Evolutionary conservation across 2,329 filamentous ascomycete genomes (phyloP).

Genomic region (Neurospora crassa): DNA sequence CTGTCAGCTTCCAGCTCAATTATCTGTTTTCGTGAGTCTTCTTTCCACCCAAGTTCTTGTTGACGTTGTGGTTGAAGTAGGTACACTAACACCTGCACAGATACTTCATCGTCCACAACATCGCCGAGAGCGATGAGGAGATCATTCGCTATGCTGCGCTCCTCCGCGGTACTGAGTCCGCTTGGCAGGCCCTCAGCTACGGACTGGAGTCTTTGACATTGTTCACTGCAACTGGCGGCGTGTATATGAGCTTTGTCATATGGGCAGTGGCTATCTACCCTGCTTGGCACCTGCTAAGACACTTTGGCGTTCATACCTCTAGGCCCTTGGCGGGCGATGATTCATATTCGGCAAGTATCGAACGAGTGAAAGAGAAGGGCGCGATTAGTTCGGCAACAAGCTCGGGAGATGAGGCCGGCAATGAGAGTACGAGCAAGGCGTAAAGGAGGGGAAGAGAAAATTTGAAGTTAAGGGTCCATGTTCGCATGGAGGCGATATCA

Average conservation of each 20-base stretch:
- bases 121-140: slow-evolving; percentile 52
- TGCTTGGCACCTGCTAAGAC: slow-evolving; percentile 55
- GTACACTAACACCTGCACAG: slow-evolving; percentile 22
- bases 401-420: background rate
- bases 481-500: too few relatives aligned
- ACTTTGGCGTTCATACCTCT: slow-evolving; percentile 33
- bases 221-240: slow-evolving; percentile 54
- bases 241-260: slow-evolving; percentile 62
- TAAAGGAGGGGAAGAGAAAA: background rate
- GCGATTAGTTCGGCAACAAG: background rate
- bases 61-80: background rate
- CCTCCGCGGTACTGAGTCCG: slow-evolving; percentile 61
- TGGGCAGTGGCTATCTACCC: slow-evolving; percentile 56
- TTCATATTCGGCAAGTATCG: background rate
- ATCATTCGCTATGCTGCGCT: slow-evolving; percentile 60
- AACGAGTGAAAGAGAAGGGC: background rate
- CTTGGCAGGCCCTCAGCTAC: slow-evolving; percentile 64
- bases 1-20: slow-evolving; percentile 60
- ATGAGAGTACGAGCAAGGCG: background rate
- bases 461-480: too few relatives aligned
- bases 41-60: background rate
- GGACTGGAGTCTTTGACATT: slow-evolving; percentile 52
- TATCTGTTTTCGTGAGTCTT: slow-evolving; percentile 53
- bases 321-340: background rate
- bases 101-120: slow-evolving; percentile 61